Conservation (phyloP, 495 filamentous ascomycete genomes). For the Daldinia loculata region DNA sequence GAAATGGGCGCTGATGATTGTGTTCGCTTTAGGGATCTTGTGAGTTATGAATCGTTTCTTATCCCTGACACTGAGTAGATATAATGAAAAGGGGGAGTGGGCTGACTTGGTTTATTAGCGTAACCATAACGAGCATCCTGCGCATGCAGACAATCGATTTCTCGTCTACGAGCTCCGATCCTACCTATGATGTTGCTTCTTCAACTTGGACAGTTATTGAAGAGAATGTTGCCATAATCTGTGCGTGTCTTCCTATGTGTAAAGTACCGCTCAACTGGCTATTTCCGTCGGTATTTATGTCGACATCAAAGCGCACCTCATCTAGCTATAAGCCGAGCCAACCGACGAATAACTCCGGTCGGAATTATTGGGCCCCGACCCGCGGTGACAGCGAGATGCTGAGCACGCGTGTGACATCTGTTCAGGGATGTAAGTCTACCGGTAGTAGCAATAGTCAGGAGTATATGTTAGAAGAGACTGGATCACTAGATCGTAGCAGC, state of each 20-base stretch:
- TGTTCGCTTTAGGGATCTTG: conserved; percentile 66
- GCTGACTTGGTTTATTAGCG: conserved; percentile 32
- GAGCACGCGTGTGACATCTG: conserved; percentile 33
- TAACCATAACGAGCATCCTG: conserved; percentile 43
- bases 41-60: conserved; percentile 7
- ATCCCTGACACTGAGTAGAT: neutral
- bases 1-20: conserved; percentile 59
- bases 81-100: neutral
- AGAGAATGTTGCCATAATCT: conserved; percentile 57
- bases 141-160: conserved; percentile 45
- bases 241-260: conserved; percentile 56
- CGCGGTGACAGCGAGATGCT: conserved; percentile 34
- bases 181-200: conserved; percentile 47
- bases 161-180: conserved; percentile 41
- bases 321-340: conserved; percentile 21
- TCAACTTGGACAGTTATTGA: conserved; percentile 60
- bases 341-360: conserved; percentile 18
- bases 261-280: conserved; percentile 37
- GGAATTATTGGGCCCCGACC: conserved; percentile 29
- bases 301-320: conserved; percentile 16
- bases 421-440: conserved; percentile 21
- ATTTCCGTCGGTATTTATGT: conserved; percentile 34
- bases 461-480: conserved; percentile 31
- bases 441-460: conserved; percentile 23
- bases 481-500: conserved; percentile 12